Evolutionary conservation across 1,139 yeast species (phyloP), one percentile per base, ranked within the genome.

Genomic region (Taphrina populina): DNA sequence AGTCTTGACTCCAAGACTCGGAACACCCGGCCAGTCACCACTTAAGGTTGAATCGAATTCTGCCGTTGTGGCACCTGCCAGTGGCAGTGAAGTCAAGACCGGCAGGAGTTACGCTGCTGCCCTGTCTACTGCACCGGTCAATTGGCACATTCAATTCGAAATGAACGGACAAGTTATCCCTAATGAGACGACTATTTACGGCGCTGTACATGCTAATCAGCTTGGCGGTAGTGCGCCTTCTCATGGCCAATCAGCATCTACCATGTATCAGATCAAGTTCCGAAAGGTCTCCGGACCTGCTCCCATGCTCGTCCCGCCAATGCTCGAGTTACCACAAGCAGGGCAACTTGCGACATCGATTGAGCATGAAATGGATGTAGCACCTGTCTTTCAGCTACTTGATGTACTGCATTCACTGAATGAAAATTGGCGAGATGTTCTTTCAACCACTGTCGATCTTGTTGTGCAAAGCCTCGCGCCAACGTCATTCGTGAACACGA

Each of bases 101-200:
- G n/a, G n/a, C 17, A 37, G 40, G 30, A 57, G 58, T 27, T 51
- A 56, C 51, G 56, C 59, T 13, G 58, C 62, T 2, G 63, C 62
- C 10, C 32, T 61, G 24, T 61, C 59, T 21, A 44, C 60, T 1
- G 32, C 57, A 23, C 41, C 58, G 2, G 65, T 66, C 8, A 69
- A 71, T 5, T 77, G 75, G 71, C 70, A 75, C 57, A 70, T 84
- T 53, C 86, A 83, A 61, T 88, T 88, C 65, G 71, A 73, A 4
- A 71, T 83, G 21, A 76, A 82, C 60, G 88, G 79, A 11, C 81
- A 81, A 60, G 73, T 71, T 0, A 74, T 88, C 20, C 84, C 90
- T 1, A 73, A 73, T 32, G 88, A 82, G 58, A 80, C 86, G 2
- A 86, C 96, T 0, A 77, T 90, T 2, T 84, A 82, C 69, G 95